These are phyloP conservation scores for Ascochyta fabae DNA, from an alignment of 2,329 filamentous ascomycete genomes.

Conservation along the genomic window DNA sequence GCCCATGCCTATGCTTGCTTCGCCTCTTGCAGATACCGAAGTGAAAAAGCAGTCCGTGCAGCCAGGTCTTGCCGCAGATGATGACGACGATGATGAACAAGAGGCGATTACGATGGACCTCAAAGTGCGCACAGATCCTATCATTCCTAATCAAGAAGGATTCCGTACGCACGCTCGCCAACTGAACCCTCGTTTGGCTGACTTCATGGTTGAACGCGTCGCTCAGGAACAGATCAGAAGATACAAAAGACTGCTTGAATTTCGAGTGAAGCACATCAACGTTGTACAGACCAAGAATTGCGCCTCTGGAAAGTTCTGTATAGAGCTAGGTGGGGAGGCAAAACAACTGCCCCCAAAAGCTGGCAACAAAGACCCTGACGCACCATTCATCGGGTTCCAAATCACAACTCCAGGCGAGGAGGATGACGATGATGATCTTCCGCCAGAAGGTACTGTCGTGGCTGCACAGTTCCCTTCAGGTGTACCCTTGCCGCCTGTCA, in stretches of 20 bases:
- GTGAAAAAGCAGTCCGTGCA: slow-evolving; percentile 41
- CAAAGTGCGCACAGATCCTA: slow-evolving; percentile 67
- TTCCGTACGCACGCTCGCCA: slow-evolving; percentile 76
- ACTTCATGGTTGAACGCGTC: slow-evolving; percentile 77
- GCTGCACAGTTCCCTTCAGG: slow-evolving; percentile 78
- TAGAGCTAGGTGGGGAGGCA: slow-evolving; percentile 70
- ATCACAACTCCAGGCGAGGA: slow-evolving; percentile 62
- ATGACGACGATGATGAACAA: slow-evolving; percentile 54
- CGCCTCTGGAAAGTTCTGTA: slow-evolving; percentile 67
- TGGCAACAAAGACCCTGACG: slow-evolving; percentile 66
- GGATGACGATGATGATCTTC: slow-evolving; percentile 71
- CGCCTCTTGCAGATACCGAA: slow-evolving; percentile 51
- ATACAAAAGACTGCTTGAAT: slow-evolving; percentile 77
- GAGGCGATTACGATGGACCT: slow-evolving; percentile 67
- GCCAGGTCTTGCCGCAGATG: slow-evolving; percentile 47
- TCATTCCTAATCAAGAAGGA: slow-evolving; percentile 75
- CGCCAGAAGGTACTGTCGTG: slow-evolving; percentile 71
- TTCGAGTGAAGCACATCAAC: slow-evolving; percentile 72
- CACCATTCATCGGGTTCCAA: slow-evolving; percentile 61
- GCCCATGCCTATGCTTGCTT: slow-evolving; percentile 62
- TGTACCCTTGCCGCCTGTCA: slow-evolving; percentile 81
- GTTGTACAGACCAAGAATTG: slow-evolving; percentile 66
- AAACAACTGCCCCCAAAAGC: slow-evolving; percentile 66
- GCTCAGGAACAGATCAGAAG: slow-evolving; percentile 79
- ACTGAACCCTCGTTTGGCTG: slow-evolving; percentile 75